A percentile compares a stretch with the other conserved stretches of the same genome.
Conservation (phyloP, 2,329 filamentous ascomycete genomes). For the Scopulariopsis brevicaulis region DNA sequence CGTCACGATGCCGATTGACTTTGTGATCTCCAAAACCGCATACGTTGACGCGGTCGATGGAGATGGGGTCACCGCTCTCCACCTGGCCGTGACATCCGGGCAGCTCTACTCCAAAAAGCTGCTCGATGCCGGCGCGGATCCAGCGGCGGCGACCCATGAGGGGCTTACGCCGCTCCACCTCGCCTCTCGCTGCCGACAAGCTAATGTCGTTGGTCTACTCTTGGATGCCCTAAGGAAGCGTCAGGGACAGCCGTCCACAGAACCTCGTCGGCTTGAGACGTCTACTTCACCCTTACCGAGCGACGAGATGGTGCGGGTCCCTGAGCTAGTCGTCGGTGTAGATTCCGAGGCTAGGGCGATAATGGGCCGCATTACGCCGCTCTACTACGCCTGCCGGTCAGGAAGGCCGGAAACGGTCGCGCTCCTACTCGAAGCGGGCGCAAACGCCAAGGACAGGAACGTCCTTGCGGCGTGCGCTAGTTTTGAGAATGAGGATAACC, state of each 20-base stretch:
- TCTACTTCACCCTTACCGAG: too few species aligned
- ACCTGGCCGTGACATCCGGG: conserved; percentile 11
- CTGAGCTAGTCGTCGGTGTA: not conserved
- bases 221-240: conserved; percentile 6
- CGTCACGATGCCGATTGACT: conserved; percentile 5
- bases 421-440: conserved; percentile 15
- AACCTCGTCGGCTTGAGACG: too few species aligned
- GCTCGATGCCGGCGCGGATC: conserved; percentile 23
- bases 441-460: conserved; percentile 5
- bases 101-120: conserved; percentile 13
- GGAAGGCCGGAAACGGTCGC: conserved; percentile 14
- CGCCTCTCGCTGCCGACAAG: conserved; percentile 18
- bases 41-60: conserved; percentile 5
- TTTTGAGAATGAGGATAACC: conserved; percentile 8
- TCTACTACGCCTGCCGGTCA: conserved; percentile 13
- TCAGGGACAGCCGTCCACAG: not conserved
- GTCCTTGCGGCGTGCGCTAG: conserved; percentile 10
- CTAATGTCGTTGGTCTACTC: conserved; percentile 20
- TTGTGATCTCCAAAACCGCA: conserved; percentile 8
- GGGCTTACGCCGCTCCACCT: conserved; percentile 27
- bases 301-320: not conserved
- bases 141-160: conserved; percentile 15
- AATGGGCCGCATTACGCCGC: conserved; percentile 6
- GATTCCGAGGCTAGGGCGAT: not conserved
- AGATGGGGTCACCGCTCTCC: conserved; percentile 13